Conservation (phyloP, 768 basidiomycete genomes). For the Mycena amicta region DNA sequence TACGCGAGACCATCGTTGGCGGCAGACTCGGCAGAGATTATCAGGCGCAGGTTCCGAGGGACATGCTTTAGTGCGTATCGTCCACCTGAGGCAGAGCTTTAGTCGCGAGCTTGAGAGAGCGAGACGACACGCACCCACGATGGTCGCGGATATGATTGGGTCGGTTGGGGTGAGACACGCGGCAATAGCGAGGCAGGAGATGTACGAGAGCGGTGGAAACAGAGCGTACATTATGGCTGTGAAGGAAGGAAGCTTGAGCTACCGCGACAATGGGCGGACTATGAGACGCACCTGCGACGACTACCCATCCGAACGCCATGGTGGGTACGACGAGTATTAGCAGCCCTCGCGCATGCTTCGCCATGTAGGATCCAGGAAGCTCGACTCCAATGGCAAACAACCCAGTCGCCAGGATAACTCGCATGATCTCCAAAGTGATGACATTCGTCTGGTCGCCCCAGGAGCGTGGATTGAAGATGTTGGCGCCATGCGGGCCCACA, state of each 20-base stretch:
- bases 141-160: conserved; percentile 88
- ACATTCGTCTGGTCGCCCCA: conserved; percentile 60
- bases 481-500: conserved; percentile 73
- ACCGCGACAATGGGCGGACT: background rate
- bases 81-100: conserved; percentile 48
- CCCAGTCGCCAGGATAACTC: conserved; percentile 87
- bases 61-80: conserved; percentile 72
- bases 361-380: conserved; percentile 83
- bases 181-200: conserved; percentile 82
- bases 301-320: conserved; percentile 85
- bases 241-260: background rate
- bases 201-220: conserved; percentile 70
- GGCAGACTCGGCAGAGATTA: conserved; percentile 88
- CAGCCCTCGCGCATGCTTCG: conserved; percentile 72
- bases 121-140: conserved; percentile 50
- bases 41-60: conserved; percentile 72
- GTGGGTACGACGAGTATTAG: conserved; percentile 75
- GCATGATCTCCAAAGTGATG: conserved; percentile 86
- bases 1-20: conserved; percentile 96
- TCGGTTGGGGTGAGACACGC: conserved; percentile 94
- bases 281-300: conserved; percentile 58
- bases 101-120: background rate
- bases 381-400: conserved; percentile 97
- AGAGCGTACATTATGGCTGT: conserved; percentile 67
- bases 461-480: conserved; percentile 73